Evolutionary conservation across 768 basidiomycete species (phyloP).

Genomic region (Xanthoconium stramineum): DNA sequence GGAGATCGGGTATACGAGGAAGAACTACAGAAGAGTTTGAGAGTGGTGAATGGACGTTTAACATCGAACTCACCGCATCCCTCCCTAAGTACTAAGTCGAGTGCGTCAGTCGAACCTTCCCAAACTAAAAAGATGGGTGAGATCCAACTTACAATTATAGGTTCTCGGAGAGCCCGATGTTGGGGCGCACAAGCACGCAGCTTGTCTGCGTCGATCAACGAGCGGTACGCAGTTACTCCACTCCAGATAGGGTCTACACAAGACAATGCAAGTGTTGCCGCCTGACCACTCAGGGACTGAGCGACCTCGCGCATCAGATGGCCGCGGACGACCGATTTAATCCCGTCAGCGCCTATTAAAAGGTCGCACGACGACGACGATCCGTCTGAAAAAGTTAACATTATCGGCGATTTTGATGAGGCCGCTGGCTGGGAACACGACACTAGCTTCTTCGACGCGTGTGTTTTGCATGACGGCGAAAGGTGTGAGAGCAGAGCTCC

Average conservation of each 20-base stretch:
- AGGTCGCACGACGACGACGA: constrained; percentile 58
- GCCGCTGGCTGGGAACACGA: constrained; percentile 51
- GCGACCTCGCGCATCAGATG: constrained; percentile 34
- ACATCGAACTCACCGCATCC: constrained; percentile 35
- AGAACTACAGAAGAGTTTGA: constrained; percentile 38
- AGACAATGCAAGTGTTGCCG: constrained; percentile 40
- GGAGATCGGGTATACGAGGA: constrained; percentile 61
- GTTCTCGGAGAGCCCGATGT: constrained; percentile 46
- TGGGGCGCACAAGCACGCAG: constrained; percentile 41
- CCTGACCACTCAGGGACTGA: constrained; percentile 34
- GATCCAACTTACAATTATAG: constrained; percentile 42
- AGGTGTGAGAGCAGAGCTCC: constrained; percentile 50
- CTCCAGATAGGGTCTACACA: constrained; percentile 56
- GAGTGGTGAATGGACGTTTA: background rate
- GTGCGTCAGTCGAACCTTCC: background rate
- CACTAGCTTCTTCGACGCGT: constrained; percentile 57
- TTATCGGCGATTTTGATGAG: constrained; percentile 30
- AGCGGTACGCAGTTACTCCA: constrained; percentile 57
- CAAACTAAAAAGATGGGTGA: background rate
- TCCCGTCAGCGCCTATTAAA: constrained; percentile 67
- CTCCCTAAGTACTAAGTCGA: constrained; percentile 53
- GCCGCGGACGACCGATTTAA: constrained; percentile 50
- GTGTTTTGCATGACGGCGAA: constrained; percentile 42
- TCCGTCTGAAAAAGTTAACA: constrained; percentile 60
- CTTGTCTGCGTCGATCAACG: constrained; percentile 52